Evolutionary conservation across 148 eudicot genomes (phyloP).

Genomic region (Cornus controversa): DNA sequence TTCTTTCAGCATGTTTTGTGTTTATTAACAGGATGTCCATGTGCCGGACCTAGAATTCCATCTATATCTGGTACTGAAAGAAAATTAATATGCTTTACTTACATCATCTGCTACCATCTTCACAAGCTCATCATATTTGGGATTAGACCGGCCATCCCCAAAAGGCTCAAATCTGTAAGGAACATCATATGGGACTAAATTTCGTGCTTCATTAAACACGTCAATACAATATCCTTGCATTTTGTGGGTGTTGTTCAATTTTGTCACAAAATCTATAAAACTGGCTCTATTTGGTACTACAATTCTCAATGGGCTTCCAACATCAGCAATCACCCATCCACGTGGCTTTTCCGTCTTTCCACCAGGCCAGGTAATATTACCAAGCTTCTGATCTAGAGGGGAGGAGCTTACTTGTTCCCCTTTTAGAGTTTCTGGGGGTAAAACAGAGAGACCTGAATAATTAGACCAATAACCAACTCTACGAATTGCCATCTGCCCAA

Average conservation of each 20-base stretch:
- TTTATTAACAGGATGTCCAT: no score
- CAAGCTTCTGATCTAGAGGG: slow-evolving; percentile 21
- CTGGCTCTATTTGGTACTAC: slow-evolving; percentile 36
- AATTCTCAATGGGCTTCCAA: slow-evolving; percentile 27
- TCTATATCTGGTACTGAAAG: no score
- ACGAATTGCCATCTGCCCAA: no score
- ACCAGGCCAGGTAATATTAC: slow-evolving; percentile 36
- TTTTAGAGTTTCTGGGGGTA: no score
- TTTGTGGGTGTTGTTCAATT: slow-evolving; percentile 10
- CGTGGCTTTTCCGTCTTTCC: slow-evolving; percentile 28
- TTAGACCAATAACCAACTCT: no score
- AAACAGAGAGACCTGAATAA: no score
- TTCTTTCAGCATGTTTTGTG: no score
- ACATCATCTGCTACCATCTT: slow-evolving; percentile 29
- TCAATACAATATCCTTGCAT: slow-evolving; percentile 43
- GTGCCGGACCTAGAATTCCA: no score
- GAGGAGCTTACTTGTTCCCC: no score
- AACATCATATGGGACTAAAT: slow-evolving; percentile 36
- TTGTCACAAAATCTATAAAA: slow-evolving; percentile 36
- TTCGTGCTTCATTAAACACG: slow-evolving; percentile 35
- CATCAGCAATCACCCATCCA: slow-evolving; percentile 28
- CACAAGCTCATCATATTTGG: slow-evolving; percentile 31
- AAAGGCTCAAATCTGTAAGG: slow-evolving; percentile 17
- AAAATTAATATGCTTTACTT: neutral
- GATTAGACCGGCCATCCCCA: slow-evolving; percentile 29